Evolutionary conservation across 495 filamentous ascomycete species (phyloP), one percentile per base, ranked within the genome.

Genomic region (Hypoxylon lenormandii): DNA sequence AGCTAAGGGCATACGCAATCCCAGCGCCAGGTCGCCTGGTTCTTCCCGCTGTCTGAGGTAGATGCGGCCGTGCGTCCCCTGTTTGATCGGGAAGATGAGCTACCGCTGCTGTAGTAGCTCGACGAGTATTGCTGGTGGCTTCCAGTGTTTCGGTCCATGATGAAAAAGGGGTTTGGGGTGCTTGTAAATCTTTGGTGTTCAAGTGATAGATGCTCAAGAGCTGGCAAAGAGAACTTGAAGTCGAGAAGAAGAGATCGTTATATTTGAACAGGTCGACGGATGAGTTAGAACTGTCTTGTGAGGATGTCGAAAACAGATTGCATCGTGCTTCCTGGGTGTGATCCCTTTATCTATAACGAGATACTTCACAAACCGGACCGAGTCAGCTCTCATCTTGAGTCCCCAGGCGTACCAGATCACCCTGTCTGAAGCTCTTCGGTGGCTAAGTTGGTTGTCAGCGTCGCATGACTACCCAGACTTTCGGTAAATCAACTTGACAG

Each of bases 381-480:
- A 26, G 23, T 8, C 30, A 54, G 11, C 33, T 53, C 42, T 15
- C 23, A 28, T 28, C 45, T 43, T 38, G 33, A 22, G 18, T 15
- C 38, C 38, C 38, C 15, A 59, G 45, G 19, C 19, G 28, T 46
- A 63, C 50, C 33, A 45, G 45, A 28, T 46, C 23, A 38, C 15
- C 55, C 51, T 53, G 26, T n/a, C 6, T 47, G 21, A 42, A 40
- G 16, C 19, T 18, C 18, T 26, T 12, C 19, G 30, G 60, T 55
- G 66, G 66, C 66, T 69, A 40, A 47, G 60, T 49, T 13, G 6
- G 13, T n/a, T 48, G 66, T 70, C 60, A 70, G 66, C 47, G 36
- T 63, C 66, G 59, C 45, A 70, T 64, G 66, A 70, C 60, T 50
- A 54, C 6, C 30, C 30, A 33, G 30, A 15, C 5, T 49, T 28